phyloP scores from a whole-genome alignment of 2,329 filamentous ascomycete genomes.

The Sordariomycetes sp. region DNA sequence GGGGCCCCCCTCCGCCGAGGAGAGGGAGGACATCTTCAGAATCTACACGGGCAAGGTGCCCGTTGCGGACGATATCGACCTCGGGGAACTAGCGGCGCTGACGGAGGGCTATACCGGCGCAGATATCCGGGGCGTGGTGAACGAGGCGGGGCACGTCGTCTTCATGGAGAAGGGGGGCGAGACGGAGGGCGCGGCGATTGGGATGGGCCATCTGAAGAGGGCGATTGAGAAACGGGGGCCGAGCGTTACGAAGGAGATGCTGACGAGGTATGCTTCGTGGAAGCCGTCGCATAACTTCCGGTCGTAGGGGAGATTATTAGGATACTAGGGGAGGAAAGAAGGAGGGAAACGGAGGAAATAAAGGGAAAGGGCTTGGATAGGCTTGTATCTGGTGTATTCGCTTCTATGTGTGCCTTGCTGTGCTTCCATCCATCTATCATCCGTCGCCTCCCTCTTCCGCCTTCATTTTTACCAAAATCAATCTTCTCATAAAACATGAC shows the following conservation, averaged over 20 bases:
- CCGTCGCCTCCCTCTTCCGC: neutral
- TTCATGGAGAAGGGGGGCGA: slow-evolving; percentile 4
- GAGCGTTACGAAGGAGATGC: neutral
- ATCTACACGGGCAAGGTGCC: slow-evolving; percentile 51
- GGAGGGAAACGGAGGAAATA: neutral
- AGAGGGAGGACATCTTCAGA: slow-evolving; percentile 62
- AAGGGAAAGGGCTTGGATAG: neutral
- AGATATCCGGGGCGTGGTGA: slow-evolving; percentile 39
- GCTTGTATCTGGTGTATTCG: neutral
- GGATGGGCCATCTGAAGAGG: neutral
- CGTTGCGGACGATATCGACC: slow-evolving; percentile 49
- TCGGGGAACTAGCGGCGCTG: slow-evolving; percentile 44
- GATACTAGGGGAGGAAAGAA: neutral
- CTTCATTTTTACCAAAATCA: neutral
- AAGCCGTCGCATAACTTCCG: slow-evolving; percentile 2
- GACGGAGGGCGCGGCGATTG: neutral
- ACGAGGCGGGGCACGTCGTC: slow-evolving; percentile 3
- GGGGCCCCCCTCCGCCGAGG: slow-evolving; percentile 60
- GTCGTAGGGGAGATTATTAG: neutral
- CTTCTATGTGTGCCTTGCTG: neutral
- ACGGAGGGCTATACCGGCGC: slow-evolving; percentile 78
- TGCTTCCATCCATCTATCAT: neutral
- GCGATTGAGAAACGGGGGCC: neutral
- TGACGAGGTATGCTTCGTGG: slow-evolving; percentile 5
- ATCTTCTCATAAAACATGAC: too few relatives aligned